Evolutionary conservation across 2,329 filamentous ascomycete species (phyloP).

Genomic region (Parastagonospora avenae): DNA sequence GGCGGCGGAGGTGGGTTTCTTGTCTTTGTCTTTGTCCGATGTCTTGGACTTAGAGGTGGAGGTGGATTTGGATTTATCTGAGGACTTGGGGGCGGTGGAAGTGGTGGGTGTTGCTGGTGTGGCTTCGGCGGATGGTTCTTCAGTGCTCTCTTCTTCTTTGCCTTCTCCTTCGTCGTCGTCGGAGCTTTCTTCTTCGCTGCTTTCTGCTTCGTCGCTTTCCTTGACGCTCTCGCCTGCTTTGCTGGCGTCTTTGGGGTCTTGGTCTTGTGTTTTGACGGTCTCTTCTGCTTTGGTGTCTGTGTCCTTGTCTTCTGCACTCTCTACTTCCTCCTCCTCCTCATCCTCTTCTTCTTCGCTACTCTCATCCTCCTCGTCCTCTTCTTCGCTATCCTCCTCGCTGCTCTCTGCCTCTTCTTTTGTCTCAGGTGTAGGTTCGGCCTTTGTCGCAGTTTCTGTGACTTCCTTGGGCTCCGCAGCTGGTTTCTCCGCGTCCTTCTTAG

Average conservation of each 20-base stretch:
- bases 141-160: constrained; percentile 1
- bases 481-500: constrained; percentile 24
- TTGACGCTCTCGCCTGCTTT: constrained; percentile 44
- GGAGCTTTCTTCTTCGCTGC: not conserved
- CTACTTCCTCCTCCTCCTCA: constrained; percentile 16
- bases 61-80: not conserved
- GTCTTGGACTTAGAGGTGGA: not conserved
- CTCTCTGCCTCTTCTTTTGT: constrained; percentile 14
- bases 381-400: constrained; percentile 1
- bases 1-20: not conserved
- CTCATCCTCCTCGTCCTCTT: constrained; percentile 9
- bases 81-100: not conserved
- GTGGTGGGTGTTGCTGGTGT: not conserved
- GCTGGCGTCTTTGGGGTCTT: constrained; percentile 16
- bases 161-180: not conserved
- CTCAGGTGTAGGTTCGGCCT: constrained; percentile 22
- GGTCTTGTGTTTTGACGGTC: constrained; percentile 2
- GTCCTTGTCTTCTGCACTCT: constrained; percentile 8
- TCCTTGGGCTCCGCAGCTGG: constrained; percentile 32
- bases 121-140: not conserved
- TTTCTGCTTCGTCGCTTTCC: constrained; percentile 23
- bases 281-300: not conserved
- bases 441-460: constrained; percentile 30
- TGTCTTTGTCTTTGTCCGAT: not conserved
- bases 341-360: constrained; percentile 10